Conservation (phyloP, 306 rosid genomes). For the Rosa persica region DNA sequence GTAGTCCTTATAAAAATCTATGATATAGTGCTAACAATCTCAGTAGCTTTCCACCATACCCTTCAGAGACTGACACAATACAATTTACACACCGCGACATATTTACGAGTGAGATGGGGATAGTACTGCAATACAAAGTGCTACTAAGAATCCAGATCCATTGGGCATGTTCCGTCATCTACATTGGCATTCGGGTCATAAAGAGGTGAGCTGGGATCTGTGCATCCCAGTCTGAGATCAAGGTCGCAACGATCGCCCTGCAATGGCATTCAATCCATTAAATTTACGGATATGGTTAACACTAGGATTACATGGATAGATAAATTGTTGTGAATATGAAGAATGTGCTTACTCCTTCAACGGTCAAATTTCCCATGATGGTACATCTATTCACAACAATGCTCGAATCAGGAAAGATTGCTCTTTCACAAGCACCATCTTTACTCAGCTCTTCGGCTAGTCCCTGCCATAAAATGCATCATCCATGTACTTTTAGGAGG, state of each 20-base stretch:
- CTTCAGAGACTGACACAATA: background rate
- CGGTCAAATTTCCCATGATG: constrained; percentile 64
- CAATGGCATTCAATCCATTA: constrained; percentile 19
- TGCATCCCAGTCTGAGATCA: constrained; percentile 67
- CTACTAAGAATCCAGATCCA: constrained; percentile 47
- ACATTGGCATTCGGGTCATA: constrained; percentile 84
- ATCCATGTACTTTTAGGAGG: background rate
- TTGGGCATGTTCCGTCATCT: constrained; percentile 82
- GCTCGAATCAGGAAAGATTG: constrained; percentile 79
- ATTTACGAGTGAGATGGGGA: constrained; percentile 9
- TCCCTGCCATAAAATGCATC: constrained; percentile 47
- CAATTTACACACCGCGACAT: background rate
- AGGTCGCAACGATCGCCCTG: constrained; percentile 91
- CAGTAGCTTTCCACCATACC: background rate
- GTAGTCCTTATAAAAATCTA: background rate
- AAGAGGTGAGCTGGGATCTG: constrained; percentile 65
- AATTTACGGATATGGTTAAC: background rate
- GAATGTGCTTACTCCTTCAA: constrained; percentile 72
- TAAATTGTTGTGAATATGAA: background rate
- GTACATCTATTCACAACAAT: constrained; percentile 56
- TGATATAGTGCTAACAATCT: background rate
- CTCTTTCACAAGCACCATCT: constrained; percentile 89
- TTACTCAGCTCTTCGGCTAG: constrained; percentile 70
- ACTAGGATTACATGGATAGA: background rate
- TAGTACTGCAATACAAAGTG: background rate